These are phyloP conservation scores for Pulicaria dysenterica DNA, from an alignment of 129 eudicot genomes.

Conservation along the genomic window DNA sequence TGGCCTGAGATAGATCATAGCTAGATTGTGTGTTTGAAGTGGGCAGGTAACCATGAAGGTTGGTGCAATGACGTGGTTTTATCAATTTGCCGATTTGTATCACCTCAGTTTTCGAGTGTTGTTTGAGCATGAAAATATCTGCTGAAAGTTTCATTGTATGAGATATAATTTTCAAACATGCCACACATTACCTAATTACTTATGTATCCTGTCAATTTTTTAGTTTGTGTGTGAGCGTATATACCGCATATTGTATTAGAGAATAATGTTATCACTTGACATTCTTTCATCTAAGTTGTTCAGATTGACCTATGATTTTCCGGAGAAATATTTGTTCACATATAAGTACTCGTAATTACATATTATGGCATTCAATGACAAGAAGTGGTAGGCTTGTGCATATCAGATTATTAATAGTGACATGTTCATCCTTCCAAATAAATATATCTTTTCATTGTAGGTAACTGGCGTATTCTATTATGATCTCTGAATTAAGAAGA, in stretches of 20 bases:
- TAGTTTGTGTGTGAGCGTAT: not conserved
- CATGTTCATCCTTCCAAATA: conserved; percentile 75
- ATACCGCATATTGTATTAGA: not conserved
- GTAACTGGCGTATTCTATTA: conserved; percentile 89
- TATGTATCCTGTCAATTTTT: not conserved
- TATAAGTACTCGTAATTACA: not conserved
- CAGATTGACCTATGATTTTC: not conserved
- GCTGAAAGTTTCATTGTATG: conserved; percentile 14
- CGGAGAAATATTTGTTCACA: not conserved
- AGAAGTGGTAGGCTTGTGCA: conserved; percentile 41
- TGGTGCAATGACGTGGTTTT: conserved; percentile 36
- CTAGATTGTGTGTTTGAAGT: conserved; percentile 42
- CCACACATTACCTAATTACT: not conserved
- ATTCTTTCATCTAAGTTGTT: not conserved
- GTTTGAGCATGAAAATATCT: conserved; percentile 1
- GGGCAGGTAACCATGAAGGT: conserved; percentile 49
- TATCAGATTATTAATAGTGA: conserved; percentile 50
- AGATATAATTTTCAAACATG: not conserved
- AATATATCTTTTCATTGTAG: conserved; percentile 95
- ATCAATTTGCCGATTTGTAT: conserved; percentile 21
- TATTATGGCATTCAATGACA: conserved; percentile 14
- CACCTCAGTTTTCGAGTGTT: conserved; percentile 3
- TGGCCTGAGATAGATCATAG: conserved; percentile 49
- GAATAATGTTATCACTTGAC: conserved; percentile 8
- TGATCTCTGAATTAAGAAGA: conserved; percentile 99